These are phyloP conservation scores for Sphaerulina musiva DNA, from an alignment of 2,329 filamentous ascomycete species.

Conservation along the genomic window DNA sequence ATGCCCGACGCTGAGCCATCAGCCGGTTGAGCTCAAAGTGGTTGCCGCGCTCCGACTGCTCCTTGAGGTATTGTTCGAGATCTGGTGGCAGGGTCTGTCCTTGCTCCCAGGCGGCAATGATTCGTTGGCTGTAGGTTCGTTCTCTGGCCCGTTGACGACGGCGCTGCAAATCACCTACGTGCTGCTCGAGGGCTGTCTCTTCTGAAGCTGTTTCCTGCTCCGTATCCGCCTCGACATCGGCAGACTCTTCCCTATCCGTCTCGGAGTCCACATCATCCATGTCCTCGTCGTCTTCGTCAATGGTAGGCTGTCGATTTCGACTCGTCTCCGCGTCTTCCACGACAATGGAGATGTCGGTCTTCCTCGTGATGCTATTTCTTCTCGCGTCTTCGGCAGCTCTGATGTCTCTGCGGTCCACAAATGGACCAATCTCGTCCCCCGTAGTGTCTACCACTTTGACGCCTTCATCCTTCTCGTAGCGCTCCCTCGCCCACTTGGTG, in stretches of 20 bases:
- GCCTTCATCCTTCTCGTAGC: slow-evolving; percentile 69
- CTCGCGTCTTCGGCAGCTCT: slow-evolving; percentile 16
- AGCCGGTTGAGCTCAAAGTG: slow-evolving; percentile 16
- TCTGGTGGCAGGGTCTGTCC: slow-evolving; percentile 31
- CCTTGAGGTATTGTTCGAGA: slow-evolving; percentile 34
- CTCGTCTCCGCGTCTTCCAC: slow-evolving; percentile 26
- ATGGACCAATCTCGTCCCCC: slow-evolving; percentile 59
- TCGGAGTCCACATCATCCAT: slow-evolving; percentile 19
- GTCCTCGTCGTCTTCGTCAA: slow-evolving; percentile 24
- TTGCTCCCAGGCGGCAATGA: slow-evolving; percentile 29
- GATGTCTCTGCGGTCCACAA: slow-evolving; percentile 40
- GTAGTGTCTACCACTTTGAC: slow-evolving; percentile 65
- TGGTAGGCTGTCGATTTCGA: slow-evolving; percentile 18
- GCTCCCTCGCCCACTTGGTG: slow-evolving; percentile 74
- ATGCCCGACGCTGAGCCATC: slow-evolving; percentile 15
- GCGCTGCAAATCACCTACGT: slow-evolving; percentile 24
- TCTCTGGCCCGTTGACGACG: slow-evolving; percentile 25
- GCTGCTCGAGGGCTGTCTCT: slow-evolving; percentile 22
- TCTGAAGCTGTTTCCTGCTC: slow-evolving; percentile 20
- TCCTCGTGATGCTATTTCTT: slow-evolving; percentile 29
- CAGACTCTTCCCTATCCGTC: slow-evolving; percentile 17
- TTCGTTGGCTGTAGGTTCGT: slow-evolving; percentile 26
- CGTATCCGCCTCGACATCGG: slow-evolving; percentile 14
- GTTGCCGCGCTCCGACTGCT: slow-evolving; percentile 30
- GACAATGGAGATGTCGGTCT: slow-evolving; percentile 32